Percentiles rank a stretch among this genome's conserved stretches.
Evolutionary conservation across 768 basidiomycete species (phyloP).

Genomic region (Auricularia heimuer): DNA sequence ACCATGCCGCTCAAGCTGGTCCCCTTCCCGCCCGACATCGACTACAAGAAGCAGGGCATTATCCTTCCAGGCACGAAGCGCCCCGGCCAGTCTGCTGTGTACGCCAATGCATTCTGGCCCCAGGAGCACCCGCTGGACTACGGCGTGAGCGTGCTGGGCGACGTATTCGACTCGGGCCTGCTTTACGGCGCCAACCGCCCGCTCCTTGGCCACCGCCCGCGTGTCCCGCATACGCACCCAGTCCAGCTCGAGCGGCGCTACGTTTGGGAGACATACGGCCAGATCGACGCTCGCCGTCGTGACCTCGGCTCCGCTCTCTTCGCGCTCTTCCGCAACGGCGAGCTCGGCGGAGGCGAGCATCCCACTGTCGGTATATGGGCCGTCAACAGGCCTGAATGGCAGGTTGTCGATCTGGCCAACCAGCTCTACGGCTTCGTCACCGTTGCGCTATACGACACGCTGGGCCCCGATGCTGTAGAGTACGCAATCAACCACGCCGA

Average conservation of each 20-base stretch:
- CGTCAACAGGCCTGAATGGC: constrained; percentile 87
- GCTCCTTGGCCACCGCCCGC: constrained; percentile 60
- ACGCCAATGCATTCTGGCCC: not conserved
- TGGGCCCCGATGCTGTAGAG: constrained; percentile 80
- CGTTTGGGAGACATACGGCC: constrained; percentile 66
- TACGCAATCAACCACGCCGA: constrained; percentile 76
- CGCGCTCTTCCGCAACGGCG: constrained; percentile 51
- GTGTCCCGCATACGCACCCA: constrained; percentile 48
- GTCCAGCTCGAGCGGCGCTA: constrained; percentile 59
- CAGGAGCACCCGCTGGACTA: not conserved
- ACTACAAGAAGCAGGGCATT: constrained; percentile 58
- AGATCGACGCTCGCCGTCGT: constrained; percentile 63
- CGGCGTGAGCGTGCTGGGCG: constrained; percentile 20
- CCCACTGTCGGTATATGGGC: constrained; percentile 81
- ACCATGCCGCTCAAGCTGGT: constrained; percentile 1
- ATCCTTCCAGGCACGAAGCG: constrained; percentile 69
- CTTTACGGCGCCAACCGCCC: constrained; percentile 35
- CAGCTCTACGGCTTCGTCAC: constrained; percentile 75
- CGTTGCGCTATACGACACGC: constrained; percentile 88
- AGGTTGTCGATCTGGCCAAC: constrained; percentile 74
- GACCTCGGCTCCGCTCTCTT: constrained; percentile 67
- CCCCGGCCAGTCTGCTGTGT: constrained; percentile 55
- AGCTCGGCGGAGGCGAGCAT: constrained; percentile 50
- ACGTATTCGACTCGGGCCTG: constrained; percentile 62
- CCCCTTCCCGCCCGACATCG: constrained; percentile 24